Conservation (phyloP, 371 early-diverging fungal genomes). For the Rhizopus microsporus region DNA sequence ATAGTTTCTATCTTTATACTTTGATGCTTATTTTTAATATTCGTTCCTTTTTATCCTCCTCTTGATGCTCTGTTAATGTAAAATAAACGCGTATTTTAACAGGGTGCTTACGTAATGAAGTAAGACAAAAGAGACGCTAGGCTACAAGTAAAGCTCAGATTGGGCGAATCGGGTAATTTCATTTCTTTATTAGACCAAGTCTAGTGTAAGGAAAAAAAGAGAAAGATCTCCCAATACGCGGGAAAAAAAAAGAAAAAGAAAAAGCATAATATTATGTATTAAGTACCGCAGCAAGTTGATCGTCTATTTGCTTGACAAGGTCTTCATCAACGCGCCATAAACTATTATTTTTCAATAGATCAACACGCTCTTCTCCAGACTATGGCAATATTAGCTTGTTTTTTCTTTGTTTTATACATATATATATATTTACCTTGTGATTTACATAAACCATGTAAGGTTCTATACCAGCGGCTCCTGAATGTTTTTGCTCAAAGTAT, state of each 20-base stretch:
- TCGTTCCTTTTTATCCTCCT: too few relatives aligned
- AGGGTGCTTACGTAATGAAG: too few relatives aligned
- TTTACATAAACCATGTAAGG: constrained; percentile 27
- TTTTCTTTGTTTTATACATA: background rate
- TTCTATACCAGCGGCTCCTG: constrained; percentile 11
- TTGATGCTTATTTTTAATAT: background rate
- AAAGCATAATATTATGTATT: too few relatives aligned
- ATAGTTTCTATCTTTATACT: too few relatives aligned
- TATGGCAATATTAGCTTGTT: constrained; percentile 1
- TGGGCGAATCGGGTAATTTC: too few relatives aligned
- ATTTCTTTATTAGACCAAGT: too few relatives aligned
- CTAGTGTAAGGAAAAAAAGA: too few relatives aligned
- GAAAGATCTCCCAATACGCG: too few relatives aligned
- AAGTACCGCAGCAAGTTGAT: background rate
- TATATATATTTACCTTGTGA: constrained; percentile 18
- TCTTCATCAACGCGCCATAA: constrained; percentile 21
- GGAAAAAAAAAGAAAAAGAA: too few relatives aligned
- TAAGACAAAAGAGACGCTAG: background rate
- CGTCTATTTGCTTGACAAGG: constrained; percentile 1
- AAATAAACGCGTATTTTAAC: too few relatives aligned
- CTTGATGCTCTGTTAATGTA: too few relatives aligned
- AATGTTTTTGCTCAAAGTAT: constrained; percentile 16
- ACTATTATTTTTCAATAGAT: constrained; percentile 10
- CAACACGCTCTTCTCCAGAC: constrained; percentile 15
- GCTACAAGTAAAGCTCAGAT: background rate